Evolutionary conservation across 805 yeast genomes (phyloP), one percentile per base, ranked within the genome.

Genomic region (Metschnikowia proteae): DNA sequence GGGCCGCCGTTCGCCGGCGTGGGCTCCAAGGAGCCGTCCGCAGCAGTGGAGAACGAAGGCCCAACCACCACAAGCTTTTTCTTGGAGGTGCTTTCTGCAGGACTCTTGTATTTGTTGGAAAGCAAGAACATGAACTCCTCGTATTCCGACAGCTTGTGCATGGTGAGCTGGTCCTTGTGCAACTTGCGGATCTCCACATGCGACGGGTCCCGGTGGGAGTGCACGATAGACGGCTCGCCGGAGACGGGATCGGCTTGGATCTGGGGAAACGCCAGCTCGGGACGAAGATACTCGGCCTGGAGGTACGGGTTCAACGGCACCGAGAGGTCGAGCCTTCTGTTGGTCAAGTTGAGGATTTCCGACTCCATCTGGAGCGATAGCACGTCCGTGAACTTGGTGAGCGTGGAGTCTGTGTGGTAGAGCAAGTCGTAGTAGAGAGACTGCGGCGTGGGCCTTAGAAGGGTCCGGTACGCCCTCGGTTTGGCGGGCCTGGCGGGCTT

Each of bases 391-490:
- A 89, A 86, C 49, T 86, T 71, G 5, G 86, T 79, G 34, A 89
- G 82, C 51, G 82, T 79, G 1, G 79, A 70, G 65, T 92, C 97
- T 0, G 96, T 86, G 48, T 88, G 89, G 47, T 85, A 82, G 55
- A 91, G 74, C 60, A 94, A 69, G 63, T 92, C 98, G 63, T 88
- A 90, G 72, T 87, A 92, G 43, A 85, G 70, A 0, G 96, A 84
- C 35, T 86, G 63, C 50, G 84, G 90, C 1, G 95, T 86, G 3
- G 97, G 96, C 49, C 84, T 76, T 45, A 92, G 70, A 26, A 94
- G 68, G 0, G 96, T 83, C 50, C 92, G 75, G 65, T 85, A 90
- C 5, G 86, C 81, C 54, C 84, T 80, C 2, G 96, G 94, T 50
- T 81, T 75, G 37, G 73, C 64, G 3, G 32, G 32, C 11, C 28